These are phyloP conservation scores for Amanita thiersii DNA, from an alignment of 768 basidiomycete species.

Conservation along the genomic window DNA sequence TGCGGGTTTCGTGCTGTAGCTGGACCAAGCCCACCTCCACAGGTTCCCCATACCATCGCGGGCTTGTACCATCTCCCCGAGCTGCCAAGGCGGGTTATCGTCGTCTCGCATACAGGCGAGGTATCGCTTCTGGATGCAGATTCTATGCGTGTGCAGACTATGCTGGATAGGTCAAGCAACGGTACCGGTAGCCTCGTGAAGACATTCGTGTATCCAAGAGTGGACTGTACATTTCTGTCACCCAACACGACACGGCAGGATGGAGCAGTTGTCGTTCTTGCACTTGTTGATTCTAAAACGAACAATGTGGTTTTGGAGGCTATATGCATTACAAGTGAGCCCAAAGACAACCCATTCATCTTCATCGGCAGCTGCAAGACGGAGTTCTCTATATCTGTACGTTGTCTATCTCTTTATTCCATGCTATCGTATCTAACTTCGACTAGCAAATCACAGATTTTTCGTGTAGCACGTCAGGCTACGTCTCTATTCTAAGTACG, in stretches of 20 bases:
- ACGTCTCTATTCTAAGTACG: constrained; percentile 43
- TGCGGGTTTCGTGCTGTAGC: constrained; percentile 17
- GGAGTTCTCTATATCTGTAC: constrained; percentile 22
- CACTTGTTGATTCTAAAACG: constrained; percentile 5
- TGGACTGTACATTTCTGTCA: constrained; percentile 20
- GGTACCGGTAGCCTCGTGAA: constrained; percentile 14
- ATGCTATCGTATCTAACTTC: constrained; percentile 7
- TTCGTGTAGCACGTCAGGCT: constrained; percentile 40
- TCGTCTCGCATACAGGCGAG: constrained; percentile 22
- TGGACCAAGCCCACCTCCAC: constrained; percentile 4
- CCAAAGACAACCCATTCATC: neutral
- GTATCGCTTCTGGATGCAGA: constrained; percentile 23
- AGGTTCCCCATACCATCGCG: constrained; percentile 8
- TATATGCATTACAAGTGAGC: constrained; percentile 4
- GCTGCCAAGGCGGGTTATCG: constrained; percentile 14
- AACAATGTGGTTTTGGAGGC: neutral
- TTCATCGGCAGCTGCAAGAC: constrained; percentile 15
- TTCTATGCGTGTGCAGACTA: constrained; percentile 8
- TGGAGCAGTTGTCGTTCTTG: constrained; percentile 18
- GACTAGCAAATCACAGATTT: constrained; percentile 27
- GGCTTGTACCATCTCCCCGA: constrained; percentile 1
- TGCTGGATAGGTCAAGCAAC: constrained; percentile 10
- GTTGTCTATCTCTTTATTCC: constrained; percentile 14
- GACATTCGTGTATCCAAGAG: constrained; percentile 11
- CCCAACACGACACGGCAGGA: constrained; percentile 12